Evolutionary conservation across 1,284 basidiomycete genomes (phyloP).

Genomic region (Apiotrichum mycotoxinovorans): DNA sequence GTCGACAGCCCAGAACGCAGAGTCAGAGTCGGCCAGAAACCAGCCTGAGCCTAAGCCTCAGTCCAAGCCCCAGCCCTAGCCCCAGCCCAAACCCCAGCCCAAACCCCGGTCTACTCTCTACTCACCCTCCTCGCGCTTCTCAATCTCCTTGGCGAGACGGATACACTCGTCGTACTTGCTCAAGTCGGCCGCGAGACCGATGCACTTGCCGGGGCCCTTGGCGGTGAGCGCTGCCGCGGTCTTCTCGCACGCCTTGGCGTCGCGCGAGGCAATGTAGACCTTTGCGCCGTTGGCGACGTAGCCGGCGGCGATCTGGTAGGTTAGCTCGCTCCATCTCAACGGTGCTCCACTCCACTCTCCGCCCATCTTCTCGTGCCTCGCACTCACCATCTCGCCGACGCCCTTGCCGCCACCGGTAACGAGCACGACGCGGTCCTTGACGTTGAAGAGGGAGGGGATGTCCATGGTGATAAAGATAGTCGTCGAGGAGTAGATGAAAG

Average conservation of each 20-base stretch:
- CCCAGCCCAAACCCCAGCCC: not conserved
- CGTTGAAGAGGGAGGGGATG: constrained; percentile 14
- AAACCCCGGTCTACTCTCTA: not conserved
- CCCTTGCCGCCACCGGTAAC: constrained; percentile 70
- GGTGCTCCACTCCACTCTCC: not conserved
- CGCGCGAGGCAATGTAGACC: constrained; percentile 65
- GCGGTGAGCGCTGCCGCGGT: constrained; percentile 60
- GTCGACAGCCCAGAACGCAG: no score
- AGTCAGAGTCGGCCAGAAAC: no score
- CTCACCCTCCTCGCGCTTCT: constrained; percentile 54
- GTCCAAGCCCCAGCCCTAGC: not conserved
- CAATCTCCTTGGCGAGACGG: constrained; percentile 56
- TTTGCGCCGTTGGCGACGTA: constrained; percentile 65
- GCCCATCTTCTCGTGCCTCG: not conserved
- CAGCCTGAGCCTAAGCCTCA: not conserved
- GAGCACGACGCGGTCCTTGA: constrained; percentile 54
- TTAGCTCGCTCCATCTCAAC: not conserved
- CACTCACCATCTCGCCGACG: constrained; percentile 65
- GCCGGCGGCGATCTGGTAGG: constrained; percentile 60
- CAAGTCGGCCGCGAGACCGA: constrained; percentile 61
- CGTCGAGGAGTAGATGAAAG: not conserved
- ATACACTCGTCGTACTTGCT: constrained; percentile 61
- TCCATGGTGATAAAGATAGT: not conserved
- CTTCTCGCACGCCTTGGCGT: constrained; percentile 57
- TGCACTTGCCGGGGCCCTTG: constrained; percentile 59